Base-by-base conservation (phyloP, 345 rosid species). In the Murraya koenigii region DNA sequence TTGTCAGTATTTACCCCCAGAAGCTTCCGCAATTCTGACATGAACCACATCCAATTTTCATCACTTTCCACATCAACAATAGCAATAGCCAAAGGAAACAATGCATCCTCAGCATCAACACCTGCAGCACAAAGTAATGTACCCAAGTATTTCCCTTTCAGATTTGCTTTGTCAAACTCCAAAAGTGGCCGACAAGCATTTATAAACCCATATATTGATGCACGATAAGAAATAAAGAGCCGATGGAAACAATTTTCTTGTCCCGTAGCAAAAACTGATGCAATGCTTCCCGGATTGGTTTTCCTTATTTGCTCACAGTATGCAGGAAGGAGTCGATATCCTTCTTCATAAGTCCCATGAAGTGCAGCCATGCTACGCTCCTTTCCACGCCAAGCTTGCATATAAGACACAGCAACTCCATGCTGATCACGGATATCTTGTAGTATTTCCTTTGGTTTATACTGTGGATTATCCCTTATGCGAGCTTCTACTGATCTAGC, bases 321-420 rank as follows among this genome's bases (percentile, higher is more conserved):
- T 15, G 90, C 87, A 79, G 99, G 97, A 66, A 96, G 97, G 80
- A 94, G 88, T 71, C 88, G 88, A 84, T 87, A 96, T 30, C 99
- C 99, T 88, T 96, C 99, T 83, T 96, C 99, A 73, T 85, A 96
- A 56, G 99, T 96, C 38, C 99, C 99, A 64, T 96, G 98, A 81
- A 96, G 99, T 20, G 99, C 94, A 61, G 99, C 99, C 99, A 96
- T 96, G 84, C 97, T 90, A 20, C 99, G 92, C 84, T 96, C 99
- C 84, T 96, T 96, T 79, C 99, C 99, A 2, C 99, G 99, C 99
- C 99, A 96, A 66, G 99, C 99, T 84, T 96, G 99, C 99, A 96
- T 96, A 80, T 96, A 96, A 75, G 99, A 96, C 67, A 96, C 99
- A 3, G 97, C 95, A 85, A 96, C 99, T 28, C 99, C 99, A 83